These are phyloP conservation scores for Stagonosporopsis cucurbitacearum DNA, from an alignment of 2,329 filamentous ascomycete genomes.

Conservation along the genomic window DNA sequence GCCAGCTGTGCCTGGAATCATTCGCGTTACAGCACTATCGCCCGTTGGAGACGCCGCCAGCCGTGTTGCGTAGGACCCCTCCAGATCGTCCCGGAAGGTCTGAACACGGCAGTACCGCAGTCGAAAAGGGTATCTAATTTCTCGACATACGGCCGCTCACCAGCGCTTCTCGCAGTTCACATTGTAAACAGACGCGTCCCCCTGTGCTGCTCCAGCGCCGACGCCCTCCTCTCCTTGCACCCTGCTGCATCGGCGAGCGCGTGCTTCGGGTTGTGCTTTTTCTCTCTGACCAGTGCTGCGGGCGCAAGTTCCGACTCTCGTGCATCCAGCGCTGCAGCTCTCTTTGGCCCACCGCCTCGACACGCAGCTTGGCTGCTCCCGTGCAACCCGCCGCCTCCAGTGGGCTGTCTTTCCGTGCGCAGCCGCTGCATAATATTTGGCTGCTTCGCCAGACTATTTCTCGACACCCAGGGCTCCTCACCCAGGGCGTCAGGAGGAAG, in stretches of 20 bases:
- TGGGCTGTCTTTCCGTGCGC: constrained; percentile 39
- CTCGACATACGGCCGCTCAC: constrained; percentile 22
- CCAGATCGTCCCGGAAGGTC: constrained; percentile 26
- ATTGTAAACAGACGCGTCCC: constrained; percentile 17
- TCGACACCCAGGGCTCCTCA: constrained; percentile 40
- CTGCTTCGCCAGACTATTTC: constrained; percentile 28
- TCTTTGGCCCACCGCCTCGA: constrained; percentile 31
- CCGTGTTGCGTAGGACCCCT: constrained; percentile 24
- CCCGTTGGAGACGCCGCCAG: constrained; percentile 8
- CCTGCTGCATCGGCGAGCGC: constrained; percentile 32
- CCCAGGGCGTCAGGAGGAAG: constrained; percentile 37
- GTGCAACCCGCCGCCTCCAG: constrained; percentile 28
- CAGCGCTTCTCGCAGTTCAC: constrained; percentile 7
- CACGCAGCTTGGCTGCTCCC: constrained; percentile 19
- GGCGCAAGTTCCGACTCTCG: constrained; percentile 20
- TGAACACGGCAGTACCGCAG: constrained; percentile 31
- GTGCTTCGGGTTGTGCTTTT: constrained; percentile 26
- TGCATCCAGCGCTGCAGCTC: constrained; percentile 29
- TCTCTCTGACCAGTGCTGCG: constrained; percentile 31
- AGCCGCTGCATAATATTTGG: constrained; percentile 46
- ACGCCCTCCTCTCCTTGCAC: constrained; percentile 22
- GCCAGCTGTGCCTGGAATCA: constrained; percentile 2
- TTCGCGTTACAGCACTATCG: background rate
- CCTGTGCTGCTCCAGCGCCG: constrained; percentile 23
- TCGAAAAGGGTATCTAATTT: constrained; percentile 39